Base-by-base conservation (phyloP, 139 green algal genomes). In the Diplosphaera chodatii region DNA sequence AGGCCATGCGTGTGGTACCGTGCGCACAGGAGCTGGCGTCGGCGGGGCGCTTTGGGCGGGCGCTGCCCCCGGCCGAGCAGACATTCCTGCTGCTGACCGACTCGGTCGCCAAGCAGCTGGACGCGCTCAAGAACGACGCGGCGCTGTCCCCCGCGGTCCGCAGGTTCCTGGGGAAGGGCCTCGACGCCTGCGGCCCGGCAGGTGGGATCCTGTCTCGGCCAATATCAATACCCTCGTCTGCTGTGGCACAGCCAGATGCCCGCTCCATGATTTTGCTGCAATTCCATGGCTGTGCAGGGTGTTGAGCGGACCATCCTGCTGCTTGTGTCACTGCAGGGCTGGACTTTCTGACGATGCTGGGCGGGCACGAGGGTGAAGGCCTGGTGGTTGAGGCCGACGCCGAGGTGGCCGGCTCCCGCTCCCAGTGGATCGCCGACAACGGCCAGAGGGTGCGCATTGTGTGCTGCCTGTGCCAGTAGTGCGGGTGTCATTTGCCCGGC, bases 101-200 rank as follows among this genome's bases (percentile, higher is more conserved):
- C 70, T 78, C 66, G 0, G 88, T 94, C 37, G 77, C 85, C 71
- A 91, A 88, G 74, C 88, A 94, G 81, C 81, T 94, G 70, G 88
- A 94, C 41, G 87, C 80, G 2, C 78, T 92, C 32, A 94, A 94
- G 76, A 73, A 79, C 30, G 74, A 86, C 1, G 40, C 71, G 1
- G 77, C 55, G 2, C 41, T 73, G 8, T 71, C 67, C 0, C 41
- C 37, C 4, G 70, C 76, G 0, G 64, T 86, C 28, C 65, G 82
- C 8, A 67, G 70, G 62, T 87, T 82, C 66, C 68, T 91, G 68
- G 74, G 70, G 18, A 71, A 84, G 33, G 87, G 84, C 33, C 76
- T 94, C 34, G 88, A 94, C 56, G 70, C 78, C n/a, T 81, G 71
- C 5, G 88, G 88, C 25, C 88, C 88, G 3, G 82, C 83, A 64